Conservation (phyloP, 164 flowering plant species). For the Santalum album region DNA sequence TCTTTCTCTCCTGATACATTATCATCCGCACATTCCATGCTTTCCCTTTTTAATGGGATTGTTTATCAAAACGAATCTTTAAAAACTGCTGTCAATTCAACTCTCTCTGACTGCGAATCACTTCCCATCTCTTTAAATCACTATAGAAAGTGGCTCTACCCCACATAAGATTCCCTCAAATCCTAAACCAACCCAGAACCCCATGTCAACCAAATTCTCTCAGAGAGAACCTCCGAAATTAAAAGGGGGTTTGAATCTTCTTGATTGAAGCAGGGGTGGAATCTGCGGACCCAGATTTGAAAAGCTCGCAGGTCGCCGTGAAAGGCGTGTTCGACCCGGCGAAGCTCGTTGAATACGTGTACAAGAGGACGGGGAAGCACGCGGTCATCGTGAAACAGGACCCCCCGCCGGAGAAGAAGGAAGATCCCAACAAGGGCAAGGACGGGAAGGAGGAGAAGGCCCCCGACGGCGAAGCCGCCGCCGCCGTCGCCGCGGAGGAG, state of each 20-base stretch:
- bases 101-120: no score
- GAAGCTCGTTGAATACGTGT: slow-evolving; percentile 57
- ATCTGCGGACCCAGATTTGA: slow-evolving; percentile 63
- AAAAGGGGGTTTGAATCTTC: neutral
- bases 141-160: no score
- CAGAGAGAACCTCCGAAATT: no score
- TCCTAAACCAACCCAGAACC: no score
- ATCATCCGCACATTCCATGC: no score
- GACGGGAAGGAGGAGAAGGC: slow-evolving; percentile 15
- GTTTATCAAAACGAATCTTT: no score
- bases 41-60: no score
- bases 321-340: slow-evolving; percentile 63
- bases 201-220: no score
- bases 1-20: no score
- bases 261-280: slow-evolving; percentile 46
- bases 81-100: no score
- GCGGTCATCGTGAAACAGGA: slow-evolving; percentile 56
- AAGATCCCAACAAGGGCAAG: slow-evolving; percentile 15
- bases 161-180: no score
- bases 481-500: slow-evolving; percentile 12
- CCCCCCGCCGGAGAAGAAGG: slow-evolving; percentile 46
- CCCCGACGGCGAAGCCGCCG: slow-evolving; percentile 13
- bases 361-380: slow-evolving; percentile 76
- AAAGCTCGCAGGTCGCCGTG: slow-evolving; percentile 66
- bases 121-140: no score